phyloP scores from a whole-genome alignment of 495 filamentous ascomycete genomes.

The Lentithecium fluviatile region DNA sequence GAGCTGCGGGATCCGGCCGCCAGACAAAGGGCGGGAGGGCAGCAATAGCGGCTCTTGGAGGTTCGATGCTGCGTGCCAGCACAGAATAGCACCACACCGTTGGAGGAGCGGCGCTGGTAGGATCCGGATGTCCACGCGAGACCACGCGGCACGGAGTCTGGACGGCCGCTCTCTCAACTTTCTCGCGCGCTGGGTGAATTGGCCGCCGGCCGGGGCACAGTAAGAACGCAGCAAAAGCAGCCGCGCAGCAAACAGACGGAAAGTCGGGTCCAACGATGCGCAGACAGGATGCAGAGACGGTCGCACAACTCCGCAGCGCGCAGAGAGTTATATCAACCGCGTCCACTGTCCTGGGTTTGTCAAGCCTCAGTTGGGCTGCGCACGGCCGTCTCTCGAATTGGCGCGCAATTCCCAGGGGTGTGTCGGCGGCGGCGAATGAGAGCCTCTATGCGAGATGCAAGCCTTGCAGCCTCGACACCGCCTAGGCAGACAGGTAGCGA shows the following conservation, averaged over 20 bases:
- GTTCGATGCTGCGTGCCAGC: not conserved
- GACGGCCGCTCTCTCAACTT: not conserved
- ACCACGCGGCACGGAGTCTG: not conserved
- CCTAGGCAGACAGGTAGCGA: too few relatives aligned
- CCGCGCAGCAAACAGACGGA: not conserved
- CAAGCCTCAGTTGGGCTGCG: not conserved
- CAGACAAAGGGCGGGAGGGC: not conserved
- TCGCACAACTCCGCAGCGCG: not conserved
- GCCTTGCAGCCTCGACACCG: too few relatives aligned
- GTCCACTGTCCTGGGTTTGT: not conserved
- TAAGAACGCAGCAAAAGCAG: too few relatives aligned
- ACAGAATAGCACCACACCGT: not conserved
- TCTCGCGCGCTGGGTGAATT: too few relatives aligned
- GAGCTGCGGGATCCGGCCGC: not conserved
- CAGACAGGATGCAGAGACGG: not conserved
- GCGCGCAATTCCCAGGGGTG: not conserved
- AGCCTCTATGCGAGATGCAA: too few relatives aligned
- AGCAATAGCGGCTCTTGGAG: not conserved
- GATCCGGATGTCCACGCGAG: not conserved
- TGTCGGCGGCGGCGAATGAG: too few relatives aligned
- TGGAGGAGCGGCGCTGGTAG: not conserved
- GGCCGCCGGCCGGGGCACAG: too few relatives aligned
- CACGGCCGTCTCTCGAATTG: not conserved
- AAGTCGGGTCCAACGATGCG: not conserved
- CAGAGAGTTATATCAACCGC: not conserved